phyloP scores from a whole-genome alignment of 306 rosid species.

The Glycine tomentella region DNA sequence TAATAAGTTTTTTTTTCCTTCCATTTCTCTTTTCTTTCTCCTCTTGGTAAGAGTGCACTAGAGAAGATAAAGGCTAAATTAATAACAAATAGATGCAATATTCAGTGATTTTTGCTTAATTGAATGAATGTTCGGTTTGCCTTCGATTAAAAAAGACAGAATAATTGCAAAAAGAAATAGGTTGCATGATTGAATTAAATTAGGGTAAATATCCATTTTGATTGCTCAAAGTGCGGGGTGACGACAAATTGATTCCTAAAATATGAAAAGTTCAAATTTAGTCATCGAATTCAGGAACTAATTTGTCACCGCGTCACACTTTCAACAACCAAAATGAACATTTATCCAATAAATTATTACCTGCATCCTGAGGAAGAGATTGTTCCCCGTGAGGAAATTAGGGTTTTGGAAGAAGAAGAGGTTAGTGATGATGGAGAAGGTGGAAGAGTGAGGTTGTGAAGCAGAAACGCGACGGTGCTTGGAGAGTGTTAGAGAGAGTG shows the following conservation, averaged over 20 bases:
- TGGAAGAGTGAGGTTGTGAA: conserved; percentile 24
- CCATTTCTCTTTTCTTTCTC: conserved; percentile 36
- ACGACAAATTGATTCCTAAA: too few relatives aligned
- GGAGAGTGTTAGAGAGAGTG: not conserved
- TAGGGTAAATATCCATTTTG: too few relatives aligned
- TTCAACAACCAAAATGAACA: too few relatives aligned
- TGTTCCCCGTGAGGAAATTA: conserved; percentile 76
- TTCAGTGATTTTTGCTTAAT: not conserved
- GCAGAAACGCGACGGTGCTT: conserved; percentile 15
- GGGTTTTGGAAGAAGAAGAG: conserved; percentile 54
- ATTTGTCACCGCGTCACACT: too few relatives aligned
- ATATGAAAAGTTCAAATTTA: too few relatives aligned
- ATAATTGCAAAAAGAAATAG: not conserved
- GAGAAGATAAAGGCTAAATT: not conserved
- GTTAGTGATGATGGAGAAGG: not conserved
- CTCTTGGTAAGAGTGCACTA: not conserved
- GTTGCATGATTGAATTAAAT: conserved; percentile 46
- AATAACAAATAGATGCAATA: not conserved
- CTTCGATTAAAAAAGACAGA: not conserved
- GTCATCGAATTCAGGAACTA: too few relatives aligned
- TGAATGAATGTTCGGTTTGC: not conserved
- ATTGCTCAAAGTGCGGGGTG: too few relatives aligned
- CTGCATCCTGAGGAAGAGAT: conserved; percentile 67
- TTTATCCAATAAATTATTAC: conserved; percentile 54
- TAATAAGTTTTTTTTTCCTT: not conserved